Evolutionary conservation across 208 protist species (phyloP).

Genomic region (Trypanosoma cruzi): DNA sequence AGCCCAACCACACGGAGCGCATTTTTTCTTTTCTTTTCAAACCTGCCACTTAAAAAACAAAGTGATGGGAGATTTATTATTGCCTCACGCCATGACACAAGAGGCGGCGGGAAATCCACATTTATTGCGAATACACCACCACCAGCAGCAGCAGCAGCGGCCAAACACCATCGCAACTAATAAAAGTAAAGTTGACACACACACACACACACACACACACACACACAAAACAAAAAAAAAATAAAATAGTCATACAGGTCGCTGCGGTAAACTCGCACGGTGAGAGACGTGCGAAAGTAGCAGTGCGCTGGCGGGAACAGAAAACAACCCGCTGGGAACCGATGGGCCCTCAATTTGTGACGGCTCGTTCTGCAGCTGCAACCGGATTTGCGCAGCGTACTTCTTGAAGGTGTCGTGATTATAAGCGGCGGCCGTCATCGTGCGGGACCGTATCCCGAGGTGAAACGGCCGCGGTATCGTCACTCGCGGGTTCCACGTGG

Average conservation of each 20-base stretch:
- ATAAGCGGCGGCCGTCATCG: neutral
- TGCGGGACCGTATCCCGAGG: neutral
- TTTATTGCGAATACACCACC: neutral
- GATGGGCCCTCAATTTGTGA: slow-evolving; percentile 24
- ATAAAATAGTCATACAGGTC: too few relatives aligned
- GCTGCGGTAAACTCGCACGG: neutral
- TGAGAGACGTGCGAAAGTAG: slow-evolving; percentile 6
- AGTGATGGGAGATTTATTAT: neutral
- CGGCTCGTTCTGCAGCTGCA: slow-evolving; percentile 24
- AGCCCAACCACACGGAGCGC: neutral
- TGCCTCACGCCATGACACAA: neutral
- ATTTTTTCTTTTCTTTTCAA: neutral
- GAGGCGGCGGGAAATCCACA: neutral
- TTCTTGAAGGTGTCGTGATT: slow-evolving; percentile 42
- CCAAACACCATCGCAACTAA: too few relatives aligned
- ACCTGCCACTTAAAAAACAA: neutral
- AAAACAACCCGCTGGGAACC: slow-evolving; percentile 25
- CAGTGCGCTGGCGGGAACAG: slow-evolving; percentile 1
- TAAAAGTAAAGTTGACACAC: too few relatives aligned
- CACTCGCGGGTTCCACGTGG: slow-evolving; percentile 32
- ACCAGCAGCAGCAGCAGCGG: too few relatives aligned
- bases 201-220: too few relatives aligned
- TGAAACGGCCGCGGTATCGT: neutral
- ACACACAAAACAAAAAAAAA: too few relatives aligned
- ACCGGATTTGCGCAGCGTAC: slow-evolving; percentile 41